Base-by-base conservation (phyloP, 169 alveolate species). In the Babesia bovis region DNA sequence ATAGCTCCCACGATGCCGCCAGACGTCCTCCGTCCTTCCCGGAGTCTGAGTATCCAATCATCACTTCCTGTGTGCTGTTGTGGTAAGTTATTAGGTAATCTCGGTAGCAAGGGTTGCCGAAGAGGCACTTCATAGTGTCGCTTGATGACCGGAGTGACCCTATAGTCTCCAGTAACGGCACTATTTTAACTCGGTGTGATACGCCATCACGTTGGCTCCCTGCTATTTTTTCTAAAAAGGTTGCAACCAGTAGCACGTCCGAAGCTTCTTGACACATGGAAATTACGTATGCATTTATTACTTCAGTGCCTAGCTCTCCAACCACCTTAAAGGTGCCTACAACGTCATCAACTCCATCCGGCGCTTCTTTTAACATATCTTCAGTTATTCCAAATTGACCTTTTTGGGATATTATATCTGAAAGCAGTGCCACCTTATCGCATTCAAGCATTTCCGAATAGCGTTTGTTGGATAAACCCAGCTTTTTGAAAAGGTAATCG, bases 1-100 rank as follows among this genome's bases (percentile, higher is more conserved):
- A 90, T 55, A 91, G 86, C 42, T 91, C 93, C 95, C 95, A 91
- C 19, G 92, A 82, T 45, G 95, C 89, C 32, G 95, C 73, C 44
- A 91, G 69, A 63, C 93, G 66, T 0, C 95, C 93, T 25, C 94
- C 95, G 71, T 91, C 95, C 82, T 91, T 91, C 30, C 94, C 92
- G 33, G 93, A 86, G 71, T 91, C 95, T 4, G 95, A 91, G 75
- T 89, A 91, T 19, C 95, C 95, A 30, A 91, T 87, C 95, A 91
- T 91, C 33, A 91, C 89, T 63, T 91, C 93, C 41, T 83, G 89
- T 56, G 84, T 87, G 67, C 77, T 83, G n/a, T 50, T 67, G 66
- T 87, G 90, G 15, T 60, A 51, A 30, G 56, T 77, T 50, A 61
- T 66, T 53, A 91, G 73, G 72, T 89, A 90, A 36, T 71, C 76